phyloP scores from a whole-genome alignment of 192 early-diverging fungal genomes.

The Mortierella hygrophila region DNA sequence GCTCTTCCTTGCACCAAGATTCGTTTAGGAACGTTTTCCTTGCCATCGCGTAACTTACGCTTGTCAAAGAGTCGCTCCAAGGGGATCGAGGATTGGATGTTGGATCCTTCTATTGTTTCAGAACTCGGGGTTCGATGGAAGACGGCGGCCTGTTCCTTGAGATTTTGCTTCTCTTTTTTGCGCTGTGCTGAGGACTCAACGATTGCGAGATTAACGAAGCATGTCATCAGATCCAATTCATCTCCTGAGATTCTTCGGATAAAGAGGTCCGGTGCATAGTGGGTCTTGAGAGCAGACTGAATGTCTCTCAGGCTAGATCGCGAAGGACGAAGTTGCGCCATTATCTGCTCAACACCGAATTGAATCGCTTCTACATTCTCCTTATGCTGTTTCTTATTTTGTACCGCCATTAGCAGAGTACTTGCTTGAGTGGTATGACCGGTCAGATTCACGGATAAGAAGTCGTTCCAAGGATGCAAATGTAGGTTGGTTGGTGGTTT shows the following conservation, averaged over 20 bases:
- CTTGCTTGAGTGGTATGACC: background rate
- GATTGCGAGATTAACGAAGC: constrained; percentile 23
- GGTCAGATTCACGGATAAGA: background rate
- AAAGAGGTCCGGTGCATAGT: background rate
- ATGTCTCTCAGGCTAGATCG: background rate
- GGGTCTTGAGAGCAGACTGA: constrained; percentile 11
- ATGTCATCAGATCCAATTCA: background rate
- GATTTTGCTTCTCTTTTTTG: constrained; percentile 4
- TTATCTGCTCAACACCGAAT: background rate
- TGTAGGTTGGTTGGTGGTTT: too few relatives aligned
- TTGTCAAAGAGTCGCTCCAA: constrained; percentile 13
- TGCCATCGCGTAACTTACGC: constrained; percentile 21
- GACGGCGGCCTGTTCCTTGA: constrained; percentile 13
- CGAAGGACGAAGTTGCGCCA: background rate
- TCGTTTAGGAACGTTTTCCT: constrained; percentile 4
- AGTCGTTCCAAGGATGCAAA: too few relatives aligned
- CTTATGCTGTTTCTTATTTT: background rate
- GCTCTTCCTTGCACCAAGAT: constrained; percentile 33
- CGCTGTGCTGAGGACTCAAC: constrained; percentile 16
- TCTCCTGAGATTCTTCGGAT: constrained; percentile 8
- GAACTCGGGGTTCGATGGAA: constrained; percentile 16
- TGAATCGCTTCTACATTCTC: background rate
- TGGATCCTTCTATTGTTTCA: background rate
- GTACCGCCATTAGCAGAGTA: constrained; percentile 10
- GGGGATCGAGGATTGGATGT: background rate